These are phyloP conservation scores for Dittrichia graveolens DNA, from an alignment of 129 eudicot species.

Conservation along the genomic window DNA sequence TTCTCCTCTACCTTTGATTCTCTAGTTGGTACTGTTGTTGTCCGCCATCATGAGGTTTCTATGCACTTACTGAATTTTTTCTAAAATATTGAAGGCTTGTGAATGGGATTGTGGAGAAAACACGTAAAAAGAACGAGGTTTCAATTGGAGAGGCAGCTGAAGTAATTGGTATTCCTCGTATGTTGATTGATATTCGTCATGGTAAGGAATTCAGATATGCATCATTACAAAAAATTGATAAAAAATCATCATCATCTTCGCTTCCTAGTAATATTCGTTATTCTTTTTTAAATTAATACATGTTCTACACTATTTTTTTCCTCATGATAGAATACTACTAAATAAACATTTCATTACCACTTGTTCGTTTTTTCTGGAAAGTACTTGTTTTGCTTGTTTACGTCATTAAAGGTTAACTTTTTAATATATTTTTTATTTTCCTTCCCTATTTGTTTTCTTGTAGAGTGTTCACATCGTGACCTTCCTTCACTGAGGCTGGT, in stretches of 20 bases:
- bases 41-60: not conserved
- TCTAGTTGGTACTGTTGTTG: not conserved
- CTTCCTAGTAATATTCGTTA: not conserved
- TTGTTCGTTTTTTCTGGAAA: not conserved
- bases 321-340: not conserved
- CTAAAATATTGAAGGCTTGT: slow-evolving; percentile 59
- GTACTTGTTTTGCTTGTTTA: not conserved
- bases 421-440: slow-evolving; percentile 15
- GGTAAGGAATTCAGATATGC: slow-evolving; percentile 45
- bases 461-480: slow-evolving; percentile 97
- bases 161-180: slow-evolving; percentile 75
- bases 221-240: not conserved
- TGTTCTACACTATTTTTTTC: not conserved
- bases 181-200: slow-evolving; percentile 95
- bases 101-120: slow-evolving; percentile 85
- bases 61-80: slow-evolving; percentile 14
- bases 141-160: slow-evolving; percentile 92
- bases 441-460: slow-evolving; percentile 18
- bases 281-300: not conserved
- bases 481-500: slow-evolving; percentile 83
- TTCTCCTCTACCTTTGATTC: not conserved
- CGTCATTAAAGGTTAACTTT: not conserved
- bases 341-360: not conserved
- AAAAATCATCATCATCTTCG: not conserved
- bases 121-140: slow-evolving; percentile 63